Evolutionary conservation across 441 rosid species (phyloP).

Genomic region (Dalechampia spathulata): DNA sequence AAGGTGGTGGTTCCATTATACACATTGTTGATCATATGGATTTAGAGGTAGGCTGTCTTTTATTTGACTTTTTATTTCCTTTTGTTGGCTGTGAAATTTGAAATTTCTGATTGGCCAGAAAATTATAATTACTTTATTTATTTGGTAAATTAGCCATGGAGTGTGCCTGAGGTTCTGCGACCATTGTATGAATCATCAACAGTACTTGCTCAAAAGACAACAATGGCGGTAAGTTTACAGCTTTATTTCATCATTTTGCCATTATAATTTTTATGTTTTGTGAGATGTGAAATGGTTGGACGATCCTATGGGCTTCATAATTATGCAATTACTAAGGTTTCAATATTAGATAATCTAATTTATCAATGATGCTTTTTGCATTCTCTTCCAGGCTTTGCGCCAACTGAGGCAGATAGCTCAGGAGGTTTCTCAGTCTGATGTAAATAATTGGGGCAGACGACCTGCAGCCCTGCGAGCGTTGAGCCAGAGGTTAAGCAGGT

Average conservation of each 20-base stretch:
- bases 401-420: conserved; percentile 90
- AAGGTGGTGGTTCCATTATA: too few relatives aligned
- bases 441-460: conserved; percentile 80
- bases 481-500: conserved; percentile 97
- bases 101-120: neutral
- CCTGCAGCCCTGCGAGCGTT: conserved; percentile 90
- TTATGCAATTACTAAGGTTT: too few relatives aligned
- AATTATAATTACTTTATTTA: conserved; percentile 13
- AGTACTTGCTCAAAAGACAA: too few relatives aligned
- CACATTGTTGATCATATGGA: conserved; percentile 96
- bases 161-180: too few relatives aligned
- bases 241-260: too few relatives aligned
- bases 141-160: conserved; percentile 26
- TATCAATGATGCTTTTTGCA: conserved; percentile 3
- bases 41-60: conserved; percentile 55
- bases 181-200: too few relatives aligned
- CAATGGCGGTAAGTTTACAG: too few relatives aligned
- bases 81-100: neutral
- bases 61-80: neutral
- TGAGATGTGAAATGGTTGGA: too few relatives aligned
- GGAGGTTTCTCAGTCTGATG: conserved; percentile 77
- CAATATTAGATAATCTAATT: too few relatives aligned
- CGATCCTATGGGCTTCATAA: too few relatives aligned
- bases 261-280: too few relatives aligned
- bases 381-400: conserved; percentile 58